Base-by-base conservation (phyloP, 768 basidiomycete genomes). In the Myochromella boudieri region DNA sequence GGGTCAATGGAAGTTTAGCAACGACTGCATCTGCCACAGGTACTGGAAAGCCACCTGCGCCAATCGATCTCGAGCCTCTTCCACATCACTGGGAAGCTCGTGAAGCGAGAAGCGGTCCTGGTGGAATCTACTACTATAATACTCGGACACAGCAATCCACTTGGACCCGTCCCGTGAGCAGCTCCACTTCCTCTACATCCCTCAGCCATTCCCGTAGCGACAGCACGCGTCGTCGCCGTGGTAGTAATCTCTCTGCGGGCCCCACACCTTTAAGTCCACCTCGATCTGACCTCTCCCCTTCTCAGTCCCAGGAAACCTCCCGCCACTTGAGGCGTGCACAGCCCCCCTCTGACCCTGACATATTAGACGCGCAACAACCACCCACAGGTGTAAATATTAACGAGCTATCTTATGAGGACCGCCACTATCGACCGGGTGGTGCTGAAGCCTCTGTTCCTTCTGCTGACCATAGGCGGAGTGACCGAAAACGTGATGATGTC, bases 61-160 rank as follows among this genome's bases (percentile, higher is more conserved):
- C 38, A 21, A 40, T 25, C 25, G 62, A 60, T 22, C 46, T 58
- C 29, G 65, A 61, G 28, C 56, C 63, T 28, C 69, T 85, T 21
- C 82, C 83, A 14, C 71, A 75, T 20, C 75, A 75, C 44, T 85
- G 85, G 84, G 84, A 86, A 65, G 52, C 71, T 49, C 76, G 81
- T 51, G 58, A 70, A 48, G 71, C 83, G 26, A 67, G 80, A 51
- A 75, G 61, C 41, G 77, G 75, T 8, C 66, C 66, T 14, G 71
- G 73, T 15, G 65, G 67, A 7, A 57, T 62, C 3, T 84, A 85
- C 54, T 85, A 79, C 54, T 84, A 81, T 54, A 85, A 85, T 53
- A 57, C 60, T 36, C 71, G 69, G 51, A 84, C 82, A 5, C 62
- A 76, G 39, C 68, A 78, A 59, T 77, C 78, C 17, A 80, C 78